A percentile compares a stretch with the other conserved stretches of the same genome.
phyloP scores from a whole-genome alignment of 75 land plant species.

The Adiantum capillusveneris region DNA sequence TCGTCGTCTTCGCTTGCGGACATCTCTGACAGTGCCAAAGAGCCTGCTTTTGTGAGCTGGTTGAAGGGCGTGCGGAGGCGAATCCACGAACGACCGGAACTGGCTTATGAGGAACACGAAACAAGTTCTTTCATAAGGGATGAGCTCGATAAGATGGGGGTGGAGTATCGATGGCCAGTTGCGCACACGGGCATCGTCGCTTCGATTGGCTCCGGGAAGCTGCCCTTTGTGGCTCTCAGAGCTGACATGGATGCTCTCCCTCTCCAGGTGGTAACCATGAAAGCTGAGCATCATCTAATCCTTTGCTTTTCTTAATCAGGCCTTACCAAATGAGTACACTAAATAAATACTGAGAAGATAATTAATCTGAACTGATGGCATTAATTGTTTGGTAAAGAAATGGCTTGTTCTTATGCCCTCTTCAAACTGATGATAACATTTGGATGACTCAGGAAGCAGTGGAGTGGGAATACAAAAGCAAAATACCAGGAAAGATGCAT shows the following conservation, averaged over 20 bases:
- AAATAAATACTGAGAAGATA: background rate
- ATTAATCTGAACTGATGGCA: background rate
- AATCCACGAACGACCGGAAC: conserved; percentile 51
- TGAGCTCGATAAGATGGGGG: conserved; percentile 43
- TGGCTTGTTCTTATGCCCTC: background rate
- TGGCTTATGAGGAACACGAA: conserved; percentile 48
- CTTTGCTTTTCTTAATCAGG: background rate
- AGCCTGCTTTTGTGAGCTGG: conserved; percentile 29
- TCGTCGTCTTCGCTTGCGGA: too few species aligned
- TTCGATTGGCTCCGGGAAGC: conserved; percentile 38
- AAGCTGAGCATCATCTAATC: background rate
- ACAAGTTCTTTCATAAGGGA: conserved; percentile 41
- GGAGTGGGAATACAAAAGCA: conserved; percentile 62
- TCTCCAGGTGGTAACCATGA: too few species aligned
- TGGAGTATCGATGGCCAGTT: conserved; percentile 39
- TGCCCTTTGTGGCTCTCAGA: conserved; percentile 48
- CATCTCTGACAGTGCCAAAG: too few species aligned
- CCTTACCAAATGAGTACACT: background rate
- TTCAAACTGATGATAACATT: too few species aligned
- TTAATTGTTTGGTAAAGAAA: background rate
- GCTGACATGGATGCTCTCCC: conserved; percentile 72
- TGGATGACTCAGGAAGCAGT: conserved; percentile 47
- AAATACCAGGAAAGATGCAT: conserved; percentile 51
- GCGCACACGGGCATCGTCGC: conserved; percentile 56
- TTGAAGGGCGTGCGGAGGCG: conserved; percentile 31